Conservation (phyloP, 176 grass and related monocot species). For the Cymbopogon citratus region DNA sequence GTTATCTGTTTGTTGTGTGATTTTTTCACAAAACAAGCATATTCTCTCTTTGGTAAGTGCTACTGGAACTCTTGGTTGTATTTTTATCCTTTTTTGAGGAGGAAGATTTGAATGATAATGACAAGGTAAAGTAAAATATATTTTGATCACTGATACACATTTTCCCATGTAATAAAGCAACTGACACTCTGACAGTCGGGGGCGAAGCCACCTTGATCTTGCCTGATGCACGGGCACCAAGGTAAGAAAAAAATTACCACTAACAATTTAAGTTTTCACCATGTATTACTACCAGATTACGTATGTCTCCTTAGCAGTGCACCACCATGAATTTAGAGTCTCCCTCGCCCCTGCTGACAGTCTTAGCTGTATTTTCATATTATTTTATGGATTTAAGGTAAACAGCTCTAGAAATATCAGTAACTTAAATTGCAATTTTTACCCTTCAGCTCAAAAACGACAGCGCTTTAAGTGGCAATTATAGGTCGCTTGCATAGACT, state of each 20-base stretch:
- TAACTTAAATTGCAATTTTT: background rate
- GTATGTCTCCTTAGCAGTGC: no score
- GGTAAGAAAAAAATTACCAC: no score
- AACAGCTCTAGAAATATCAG: background rate
- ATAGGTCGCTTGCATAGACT: background rate
- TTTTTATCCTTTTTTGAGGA: background rate
- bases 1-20: background rate
- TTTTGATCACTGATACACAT: background rate
- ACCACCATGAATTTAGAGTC: no score
- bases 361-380: background rate
- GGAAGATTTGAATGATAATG: background rate
- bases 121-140: background rate
- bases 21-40: conserved; percentile 7
- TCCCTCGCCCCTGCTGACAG: no score
- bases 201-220: no score
- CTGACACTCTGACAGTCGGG: background rate
- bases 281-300: no score
- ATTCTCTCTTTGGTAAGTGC: background rate
- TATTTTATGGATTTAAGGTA: background rate
- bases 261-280: no score
- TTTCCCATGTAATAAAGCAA: background rate
- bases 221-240: no score
- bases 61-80: background rate
- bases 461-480: background rate
- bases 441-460: background rate